phyloP scores from a whole-genome alignment of 148 eudicot species.

The Persicaria tinctoria region DNA sequence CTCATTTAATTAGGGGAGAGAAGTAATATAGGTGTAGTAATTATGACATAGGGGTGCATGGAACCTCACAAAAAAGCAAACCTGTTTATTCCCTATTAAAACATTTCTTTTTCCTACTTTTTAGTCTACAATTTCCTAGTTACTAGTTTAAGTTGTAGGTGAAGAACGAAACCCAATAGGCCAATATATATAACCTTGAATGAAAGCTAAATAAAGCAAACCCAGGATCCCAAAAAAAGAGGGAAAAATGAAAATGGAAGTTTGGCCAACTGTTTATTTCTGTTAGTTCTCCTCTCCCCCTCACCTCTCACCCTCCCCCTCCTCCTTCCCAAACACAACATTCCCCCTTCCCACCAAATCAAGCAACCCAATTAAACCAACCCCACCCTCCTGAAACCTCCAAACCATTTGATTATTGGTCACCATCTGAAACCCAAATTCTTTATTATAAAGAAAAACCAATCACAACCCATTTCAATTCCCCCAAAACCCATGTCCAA shows the following conservation, averaged over 20 bases:
- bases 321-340: background rate
- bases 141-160: background rate
- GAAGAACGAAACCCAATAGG: background rate
- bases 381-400: background rate
- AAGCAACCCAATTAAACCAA: conserved; percentile 37
- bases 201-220: background rate
- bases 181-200: background rate
- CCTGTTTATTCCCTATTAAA: too few species aligned
- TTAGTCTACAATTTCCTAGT: too few species aligned
- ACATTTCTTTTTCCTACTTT: too few species aligned
- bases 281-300: conserved; percentile 11
- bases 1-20: too few species aligned
- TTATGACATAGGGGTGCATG: too few species aligned
- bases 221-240: background rate
- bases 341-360: conserved; percentile 38
- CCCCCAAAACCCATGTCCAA: conserved; percentile 7
- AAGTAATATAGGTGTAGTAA: too few species aligned
- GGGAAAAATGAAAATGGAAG: background rate
- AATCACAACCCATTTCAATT: conserved; percentile 10
- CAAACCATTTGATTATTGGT: conserved; percentile 70
- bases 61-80: too few species aligned
- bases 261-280: conserved; percentile 13
- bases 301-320: background rate
- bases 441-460: conserved; percentile 9
- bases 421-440: conserved; percentile 68